Evolutionary conservation across 2,329 filamentous ascomycete species (phyloP).

Genomic region (Alternaria alternata): DNA sequence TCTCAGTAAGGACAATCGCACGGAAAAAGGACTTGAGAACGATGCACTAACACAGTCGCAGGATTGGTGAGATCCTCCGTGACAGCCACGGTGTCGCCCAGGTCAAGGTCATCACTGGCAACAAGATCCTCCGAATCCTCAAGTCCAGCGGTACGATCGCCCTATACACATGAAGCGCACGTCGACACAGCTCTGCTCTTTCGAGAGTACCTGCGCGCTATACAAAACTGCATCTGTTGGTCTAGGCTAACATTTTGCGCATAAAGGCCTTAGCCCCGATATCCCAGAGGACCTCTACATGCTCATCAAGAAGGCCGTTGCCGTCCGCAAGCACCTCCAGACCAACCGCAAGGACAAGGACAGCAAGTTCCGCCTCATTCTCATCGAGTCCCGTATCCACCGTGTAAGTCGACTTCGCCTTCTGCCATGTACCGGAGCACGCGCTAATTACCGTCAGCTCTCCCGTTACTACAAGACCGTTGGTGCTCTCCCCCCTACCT

Average conservation of each 20-base stretch:
- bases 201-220: slow-evolving; percentile 70
- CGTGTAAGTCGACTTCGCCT: slow-evolving; percentile 58
- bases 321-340: slow-evolving; percentile 99
- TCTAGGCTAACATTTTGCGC: slow-evolving; percentile 49
- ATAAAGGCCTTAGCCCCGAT: slow-evolving; percentile 92
- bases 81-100: slow-evolving; percentile 98
- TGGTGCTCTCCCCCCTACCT: slow-evolving; percentile 83
- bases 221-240: slow-evolving; percentile 58
- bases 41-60: slow-evolving; percentile 22
- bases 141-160: slow-evolving; percentile 69
- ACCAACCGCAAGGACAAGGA: slow-evolving; percentile 99
- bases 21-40: not conserved
- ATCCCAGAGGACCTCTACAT: slow-evolving; percentile 99
- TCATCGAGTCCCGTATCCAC: slow-evolving; percentile 99
- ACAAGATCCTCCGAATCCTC: slow-evolving; percentile 71
- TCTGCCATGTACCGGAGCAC: not conserved
- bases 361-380: slow-evolving; percentile 99
- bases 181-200: slow-evolving; percentile 46
- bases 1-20: slow-evolving; percentile 66
- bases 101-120: slow-evolving; percentile 83
- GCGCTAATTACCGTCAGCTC: slow-evolving; percentile 56
- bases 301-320: slow-evolving; percentile 97
- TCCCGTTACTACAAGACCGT: slow-evolving; percentile 99
- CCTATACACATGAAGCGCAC: slow-evolving; percentile 51
- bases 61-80: slow-evolving; percentile 96